A percentile compares a stretch with the other conserved stretches of the same genome.
Evolutionary conservation across 768 basidiomycete genomes (phyloP).

Genomic region (Tephrocybe rancida): DNA sequence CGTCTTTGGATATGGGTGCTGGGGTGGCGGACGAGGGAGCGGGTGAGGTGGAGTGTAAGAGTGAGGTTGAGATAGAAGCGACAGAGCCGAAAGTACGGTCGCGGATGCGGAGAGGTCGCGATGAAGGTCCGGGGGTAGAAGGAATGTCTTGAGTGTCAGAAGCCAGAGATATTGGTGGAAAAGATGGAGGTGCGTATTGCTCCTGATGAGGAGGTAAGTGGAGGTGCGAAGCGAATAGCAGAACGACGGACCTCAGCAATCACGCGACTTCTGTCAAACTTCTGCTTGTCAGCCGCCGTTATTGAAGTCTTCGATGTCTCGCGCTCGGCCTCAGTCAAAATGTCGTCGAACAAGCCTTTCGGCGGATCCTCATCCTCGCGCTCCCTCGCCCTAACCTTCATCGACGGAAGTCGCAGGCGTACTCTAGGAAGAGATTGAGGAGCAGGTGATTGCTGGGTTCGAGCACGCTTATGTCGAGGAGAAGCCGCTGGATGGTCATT

Average conservation of each 20-base stretch:
- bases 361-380: constrained; percentile 61
- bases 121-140: constrained; percentile 51
- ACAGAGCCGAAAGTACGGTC: constrained; percentile 35
- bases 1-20: constrained; percentile 29
- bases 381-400: constrained; percentile 70
- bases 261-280: constrained; percentile 74
- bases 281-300: constrained; percentile 56
- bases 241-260: constrained; percentile 66
- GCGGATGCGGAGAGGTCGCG: constrained; percentile 63
- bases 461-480: constrained; percentile 45
- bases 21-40: constrained; percentile 38
- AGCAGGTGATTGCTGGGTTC: constrained; percentile 38
- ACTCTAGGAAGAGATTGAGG: constrained; percentile 36
- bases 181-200: constrained; percentile 49
- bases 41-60: constrained; percentile 39
- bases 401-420: constrained; percentile 48
- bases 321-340: constrained; percentile 68
- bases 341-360: constrained; percentile 81
- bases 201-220: constrained; percentile 32
- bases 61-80: constrained; percentile 39
- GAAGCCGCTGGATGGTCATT: constrained; percentile 22
- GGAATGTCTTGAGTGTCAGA: constrained; percentile 25
- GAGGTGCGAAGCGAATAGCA: constrained; percentile 11
- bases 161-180: constrained; percentile 26
- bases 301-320: constrained; percentile 75